Percentiles rank a stretch among this genome's conserved stretches.
These are phyloP conservation scores for Linderniella brevidens DNA, from an alignment of 257 asterid species.

Conservation along the genomic window DNA sequence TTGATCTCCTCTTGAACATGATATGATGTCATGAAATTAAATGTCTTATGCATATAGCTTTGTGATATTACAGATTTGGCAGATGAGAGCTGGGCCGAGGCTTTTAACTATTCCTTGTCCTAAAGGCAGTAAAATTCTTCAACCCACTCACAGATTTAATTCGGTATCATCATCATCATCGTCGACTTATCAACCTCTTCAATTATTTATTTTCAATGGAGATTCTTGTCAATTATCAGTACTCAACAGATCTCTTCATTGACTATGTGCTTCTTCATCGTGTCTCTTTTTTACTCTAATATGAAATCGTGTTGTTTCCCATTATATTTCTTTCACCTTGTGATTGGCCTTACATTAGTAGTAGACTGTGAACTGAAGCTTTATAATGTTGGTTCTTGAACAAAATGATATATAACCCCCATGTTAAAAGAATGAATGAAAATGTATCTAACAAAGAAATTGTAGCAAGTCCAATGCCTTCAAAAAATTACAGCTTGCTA, in stretches of 20 bases:
- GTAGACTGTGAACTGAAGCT: too few relatives aligned
- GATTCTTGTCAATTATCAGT: constrained; percentile 86
- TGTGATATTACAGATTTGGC: constrained; percentile 58
- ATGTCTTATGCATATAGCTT: constrained; percentile 4
- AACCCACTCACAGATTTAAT: constrained; percentile 75
- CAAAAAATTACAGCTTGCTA: too few relatives aligned
- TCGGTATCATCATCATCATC: constrained; percentile 28
- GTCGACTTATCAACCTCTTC: constrained; percentile 45
- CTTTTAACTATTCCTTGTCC: constrained; percentile 76
- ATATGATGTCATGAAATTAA: constrained; percentile 1
- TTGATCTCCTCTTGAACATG: neutral
- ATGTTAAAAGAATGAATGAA: too few relatives aligned
- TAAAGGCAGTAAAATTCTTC: constrained; percentile 79
- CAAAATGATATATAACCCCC: too few relatives aligned
- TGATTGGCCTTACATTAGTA: too few relatives aligned
- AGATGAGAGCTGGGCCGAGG: constrained; percentile 96
- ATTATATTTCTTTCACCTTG: too few relatives aligned
- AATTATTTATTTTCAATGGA: constrained; percentile 81
- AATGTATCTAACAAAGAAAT: too few relatives aligned
- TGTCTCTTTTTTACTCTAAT: too few relatives aligned
- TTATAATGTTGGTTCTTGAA: too few relatives aligned
- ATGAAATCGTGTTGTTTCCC: too few relatives aligned
- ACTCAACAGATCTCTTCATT: constrained; percentile 46
- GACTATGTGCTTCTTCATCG: constrained; percentile 5
- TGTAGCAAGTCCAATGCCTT: too few relatives aligned